Conservation (phyloP, 306 rosid species). For the Cucumis sativus region DNA sequence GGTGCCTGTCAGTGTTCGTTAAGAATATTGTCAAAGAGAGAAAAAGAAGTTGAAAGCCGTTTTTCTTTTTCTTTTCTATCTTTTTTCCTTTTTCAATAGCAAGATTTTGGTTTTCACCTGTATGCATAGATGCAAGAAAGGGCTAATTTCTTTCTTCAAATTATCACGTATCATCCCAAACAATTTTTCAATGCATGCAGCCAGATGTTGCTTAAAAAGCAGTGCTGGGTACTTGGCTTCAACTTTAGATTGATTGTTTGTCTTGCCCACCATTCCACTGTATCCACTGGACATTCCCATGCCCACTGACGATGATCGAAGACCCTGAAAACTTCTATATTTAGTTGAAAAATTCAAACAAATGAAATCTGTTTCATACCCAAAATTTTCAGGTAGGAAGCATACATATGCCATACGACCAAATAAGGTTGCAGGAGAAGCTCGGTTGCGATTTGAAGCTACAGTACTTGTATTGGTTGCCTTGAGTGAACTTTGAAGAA, state of each 20-base stretch:
- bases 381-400: constrained; percentile 13
- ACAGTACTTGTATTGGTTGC: constrained; percentile 50
- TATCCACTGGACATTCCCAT: constrained; percentile 78
- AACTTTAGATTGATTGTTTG: constrained; percentile 55
- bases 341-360: constrained; percentile 7
- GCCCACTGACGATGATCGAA: constrained; percentile 58
- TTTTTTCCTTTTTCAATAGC: background rate
- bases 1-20: constrained; percentile 53
- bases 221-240: constrained; percentile 87
- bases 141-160: constrained; percentile 73
- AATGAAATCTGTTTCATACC: background rate
- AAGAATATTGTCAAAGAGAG: background rate
- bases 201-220: constrained; percentile 65
- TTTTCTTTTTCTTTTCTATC: background rate
- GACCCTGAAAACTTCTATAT: constrained; percentile 33
- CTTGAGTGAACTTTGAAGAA: constrained; percentile 71
- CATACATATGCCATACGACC: constrained; percentile 84
- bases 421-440: constrained; percentile 62
- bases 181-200: constrained; percentile 71
- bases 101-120: constrained; percentile 38
- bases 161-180: constrained; percentile 72
- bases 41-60: background rate
- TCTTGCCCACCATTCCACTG: constrained; percentile 68
- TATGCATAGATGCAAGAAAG: constrained; percentile 71
- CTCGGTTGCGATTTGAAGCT: constrained; percentile 41